These are phyloP conservation scores for Cordyceps cateniannulata DNA, from an alignment of 2,329 filamentous ascomycete genomes.

Conservation along the genomic window DNA sequence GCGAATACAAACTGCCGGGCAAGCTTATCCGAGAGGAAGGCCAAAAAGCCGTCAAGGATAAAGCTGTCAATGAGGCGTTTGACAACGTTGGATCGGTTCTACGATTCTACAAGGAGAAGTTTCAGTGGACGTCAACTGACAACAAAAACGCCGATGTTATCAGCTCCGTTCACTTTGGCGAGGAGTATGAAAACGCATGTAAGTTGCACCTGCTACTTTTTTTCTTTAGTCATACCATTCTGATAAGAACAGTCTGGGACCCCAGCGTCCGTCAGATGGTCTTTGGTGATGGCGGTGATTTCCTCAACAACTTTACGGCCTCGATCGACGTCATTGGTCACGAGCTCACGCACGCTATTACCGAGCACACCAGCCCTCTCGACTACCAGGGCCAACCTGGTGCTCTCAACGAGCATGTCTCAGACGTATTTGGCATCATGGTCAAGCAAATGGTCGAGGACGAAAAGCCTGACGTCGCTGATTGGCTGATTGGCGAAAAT, in stretches of 20 bases:
- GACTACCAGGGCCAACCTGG: conserved; percentile 46
- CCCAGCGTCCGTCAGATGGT: conserved; percentile 44
- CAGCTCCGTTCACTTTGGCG: conserved; percentile 47
- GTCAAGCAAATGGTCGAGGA: conserved; percentile 46
- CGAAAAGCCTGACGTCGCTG: conserved; percentile 37
- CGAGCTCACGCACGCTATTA: conserved; percentile 50
- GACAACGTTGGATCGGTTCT: conserved; percentile 44
- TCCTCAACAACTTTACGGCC: conserved; percentile 44
- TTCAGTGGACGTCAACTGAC: conserved; percentile 46
- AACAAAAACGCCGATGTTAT: conserved; percentile 42
- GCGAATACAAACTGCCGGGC: conserved; percentile 35
- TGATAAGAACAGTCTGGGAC: conserved; percentile 38
- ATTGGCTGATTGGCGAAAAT: conserved; percentile 50
- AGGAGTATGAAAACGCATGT: conserved; percentile 46
- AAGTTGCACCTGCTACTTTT: conserved; percentile 17
- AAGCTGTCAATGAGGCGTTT: conserved; percentile 41
- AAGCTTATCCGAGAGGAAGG: conserved; percentile 37
- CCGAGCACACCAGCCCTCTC: conserved; percentile 42
- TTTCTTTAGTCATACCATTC: background rate
- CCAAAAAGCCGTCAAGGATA: conserved; percentile 32
- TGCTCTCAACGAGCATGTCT: conserved; percentile 50
- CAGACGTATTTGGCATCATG: conserved; percentile 53
- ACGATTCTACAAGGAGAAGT: conserved; percentile 43
- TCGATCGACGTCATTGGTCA: conserved; percentile 51
- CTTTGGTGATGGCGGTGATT: conserved; percentile 48